These are phyloP conservation scores for Pleurostoma richardsiae DNA, from an alignment of 2,329 filamentous ascomycete species.

Conservation along the genomic window DNA sequence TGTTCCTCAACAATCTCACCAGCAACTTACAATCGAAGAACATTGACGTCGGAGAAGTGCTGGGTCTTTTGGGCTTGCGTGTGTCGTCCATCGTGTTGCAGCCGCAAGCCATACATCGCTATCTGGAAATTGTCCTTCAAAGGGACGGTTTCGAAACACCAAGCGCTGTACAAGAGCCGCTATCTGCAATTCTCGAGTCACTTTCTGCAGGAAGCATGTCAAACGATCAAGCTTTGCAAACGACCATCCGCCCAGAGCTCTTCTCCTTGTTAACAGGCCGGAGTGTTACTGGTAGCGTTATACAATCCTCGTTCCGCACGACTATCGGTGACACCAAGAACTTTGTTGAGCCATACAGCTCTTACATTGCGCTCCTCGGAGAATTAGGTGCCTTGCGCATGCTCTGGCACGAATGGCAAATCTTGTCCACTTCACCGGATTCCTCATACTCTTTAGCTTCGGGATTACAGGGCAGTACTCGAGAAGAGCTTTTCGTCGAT, in stretches of 20 bases:
- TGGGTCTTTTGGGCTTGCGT: conserved; percentile 12
- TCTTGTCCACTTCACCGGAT: neutral
- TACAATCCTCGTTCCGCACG: conserved; percentile 7
- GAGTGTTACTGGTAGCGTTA: neutral
- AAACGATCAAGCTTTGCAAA: neutral
- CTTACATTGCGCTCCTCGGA: conserved; percentile 9
- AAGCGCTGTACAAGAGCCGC: neutral
- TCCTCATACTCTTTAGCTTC: no score
- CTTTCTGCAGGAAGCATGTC: neutral
- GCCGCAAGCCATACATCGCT: conserved; percentile 10
- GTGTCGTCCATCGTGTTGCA: conserved; percentile 6
- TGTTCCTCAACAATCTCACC: conserved; percentile 34
- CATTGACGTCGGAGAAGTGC: conserved; percentile 1
- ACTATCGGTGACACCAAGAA: neutral
- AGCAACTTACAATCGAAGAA: conserved; percentile 21
- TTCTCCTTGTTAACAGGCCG: conserved; percentile 13
- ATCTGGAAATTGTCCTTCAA: conserved; percentile 8
- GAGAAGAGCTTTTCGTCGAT: neutral
- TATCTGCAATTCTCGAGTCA: neutral
- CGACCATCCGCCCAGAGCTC: conserved; percentile 8
- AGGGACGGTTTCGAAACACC: neutral
- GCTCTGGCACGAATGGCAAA: conserved; percentile 6
- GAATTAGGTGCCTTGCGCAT: conserved; percentile 13
- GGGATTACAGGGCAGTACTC: no score
- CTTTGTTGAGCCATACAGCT: neutral